Base-by-base conservation (phyloP, 169 alveolate species). In the Plasmodium knowlesi region DNA sequence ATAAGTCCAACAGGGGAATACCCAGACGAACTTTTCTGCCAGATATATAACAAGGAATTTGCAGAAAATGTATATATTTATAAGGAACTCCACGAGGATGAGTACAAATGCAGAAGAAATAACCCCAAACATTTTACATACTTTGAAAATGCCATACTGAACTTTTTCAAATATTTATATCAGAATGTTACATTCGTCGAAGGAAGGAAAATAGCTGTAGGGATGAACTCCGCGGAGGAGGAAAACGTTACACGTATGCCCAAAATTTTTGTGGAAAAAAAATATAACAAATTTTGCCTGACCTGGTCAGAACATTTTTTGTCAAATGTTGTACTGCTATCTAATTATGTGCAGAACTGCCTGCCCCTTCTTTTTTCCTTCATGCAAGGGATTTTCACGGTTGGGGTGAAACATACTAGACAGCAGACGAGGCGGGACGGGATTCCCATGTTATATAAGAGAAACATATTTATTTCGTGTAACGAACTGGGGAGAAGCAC, bases 291-390 rank as follows among this genome's bases (percentile, higher is more conserved):
- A 9, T 79, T n/a, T 57, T 37, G 34, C 34, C 74, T 78, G 34
- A n/a, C 30, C 22, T 30, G 82, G 34, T 53, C 95, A 70, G 92
- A 70, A 70, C 82, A 81, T 50, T 72, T 81, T 70, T 82, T 91
- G 70, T 91, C 95, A 0, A 91, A 91, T 54, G 76, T 91, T 81
- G 84, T 91, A 39, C 92, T 91, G 10, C 43, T 91, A 43, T 81
- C 92, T 12, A 72, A 43, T 28, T 91, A 82, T 82, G 81, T 91
- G 2, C 92, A 91, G 41, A 91, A 70, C 39, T 82, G 85, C 46
- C 53, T 91, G 25, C 95, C 95, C 30, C 8, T 91, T 6, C 80
- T 91, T 8, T 91, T 82, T 82, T 91, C 86, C 39, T 32, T 30
- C 41, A 81, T 91, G 70, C 95, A 91, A 57, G 39, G 84, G 5